Evolutionary conservation across 805 yeast species (phyloP).

Genomic region (Kluyveromyces dobzhanskii): DNA sequence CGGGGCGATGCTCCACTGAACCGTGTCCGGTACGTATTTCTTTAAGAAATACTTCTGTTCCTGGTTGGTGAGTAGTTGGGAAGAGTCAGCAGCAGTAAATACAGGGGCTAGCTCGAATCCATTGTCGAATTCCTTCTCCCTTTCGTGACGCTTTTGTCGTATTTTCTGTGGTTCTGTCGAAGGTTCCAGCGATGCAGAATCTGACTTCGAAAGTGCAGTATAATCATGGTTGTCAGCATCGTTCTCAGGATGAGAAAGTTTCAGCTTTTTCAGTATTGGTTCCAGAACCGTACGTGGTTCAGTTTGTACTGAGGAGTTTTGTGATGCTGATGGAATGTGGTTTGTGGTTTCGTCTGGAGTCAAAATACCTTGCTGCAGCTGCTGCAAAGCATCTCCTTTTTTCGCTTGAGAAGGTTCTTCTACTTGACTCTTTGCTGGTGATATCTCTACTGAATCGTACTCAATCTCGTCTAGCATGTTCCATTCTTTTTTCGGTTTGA

Average conservation of each 20-base stretch:
- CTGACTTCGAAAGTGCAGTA: no score
- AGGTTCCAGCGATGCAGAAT: no score
- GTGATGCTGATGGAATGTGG: background rate
- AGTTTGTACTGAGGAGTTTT: background rate
- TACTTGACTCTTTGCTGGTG: conserved; percentile 7
- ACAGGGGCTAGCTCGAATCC: no score
- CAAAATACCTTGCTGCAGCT: background rate
- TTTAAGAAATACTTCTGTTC: conserved; percentile 11
- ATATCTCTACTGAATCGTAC: conserved; percentile 7
- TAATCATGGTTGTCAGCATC: no score
- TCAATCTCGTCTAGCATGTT: conserved; percentile 8
- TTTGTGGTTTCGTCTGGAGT: background rate
- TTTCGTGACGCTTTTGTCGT: no score
- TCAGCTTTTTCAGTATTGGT: background rate
- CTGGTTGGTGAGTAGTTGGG: background rate
- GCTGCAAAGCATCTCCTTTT: no score
- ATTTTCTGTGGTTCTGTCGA: no score
- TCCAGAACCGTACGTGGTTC: background rate
- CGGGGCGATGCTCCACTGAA: conserved; percentile 12
- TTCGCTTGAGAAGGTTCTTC: background rate
- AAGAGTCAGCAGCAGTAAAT: no score
- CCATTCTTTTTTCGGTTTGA: conserved; percentile 1
- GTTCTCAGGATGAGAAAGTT: background rate
- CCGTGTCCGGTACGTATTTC: conserved; percentile 11
- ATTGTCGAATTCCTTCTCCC: no score